phyloP scores from a whole-genome alignment of 768 basidiomycete genomes.

The Leccinellum luteum region DNA sequence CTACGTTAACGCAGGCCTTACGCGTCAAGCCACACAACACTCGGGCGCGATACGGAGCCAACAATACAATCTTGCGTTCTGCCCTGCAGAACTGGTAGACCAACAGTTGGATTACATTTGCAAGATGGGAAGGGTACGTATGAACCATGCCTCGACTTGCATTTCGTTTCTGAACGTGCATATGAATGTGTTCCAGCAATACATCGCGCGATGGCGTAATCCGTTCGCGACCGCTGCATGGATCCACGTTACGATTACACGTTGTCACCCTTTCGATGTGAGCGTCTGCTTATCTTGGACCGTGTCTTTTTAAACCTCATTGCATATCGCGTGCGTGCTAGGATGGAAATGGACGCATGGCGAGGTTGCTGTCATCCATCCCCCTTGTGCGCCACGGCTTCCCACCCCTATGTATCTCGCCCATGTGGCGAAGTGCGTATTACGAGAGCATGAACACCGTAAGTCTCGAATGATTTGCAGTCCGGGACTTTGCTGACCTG shows the following conservation, averaged over 20 bases:
- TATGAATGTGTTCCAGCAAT: constrained; percentile 26
- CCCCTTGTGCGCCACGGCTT: constrained; percentile 33
- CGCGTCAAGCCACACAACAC: constrained; percentile 27
- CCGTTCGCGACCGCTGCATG: constrained; percentile 37
- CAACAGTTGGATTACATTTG: constrained; percentile 35
- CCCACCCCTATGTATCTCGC: constrained; percentile 30
- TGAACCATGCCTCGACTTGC: background rate
- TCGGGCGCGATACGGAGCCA: constrained; percentile 32
- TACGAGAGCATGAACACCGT: constrained; percentile 35
- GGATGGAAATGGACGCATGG: constrained; percentile 38
- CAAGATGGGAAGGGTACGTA: constrained; percentile 33
- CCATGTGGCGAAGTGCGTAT: constrained; percentile 22
- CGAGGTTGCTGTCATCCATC: constrained; percentile 33
- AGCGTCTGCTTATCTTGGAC: background rate
- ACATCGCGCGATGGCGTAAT: constrained; percentile 36
- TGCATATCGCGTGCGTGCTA: background rate
- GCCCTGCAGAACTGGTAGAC: constrained; percentile 30
- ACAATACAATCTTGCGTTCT: constrained; percentile 34
- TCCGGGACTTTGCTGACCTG: background rate
- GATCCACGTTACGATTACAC: constrained; percentile 34
- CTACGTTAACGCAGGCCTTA: constrained; percentile 30
- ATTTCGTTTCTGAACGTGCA: background rate
- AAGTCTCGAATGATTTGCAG: background rate
- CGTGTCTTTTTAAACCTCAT: background rate
- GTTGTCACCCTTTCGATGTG: constrained; percentile 37